Base-by-base conservation (phyloP, 768 basidiomycete species). In the Mycena belliarum region DNA sequence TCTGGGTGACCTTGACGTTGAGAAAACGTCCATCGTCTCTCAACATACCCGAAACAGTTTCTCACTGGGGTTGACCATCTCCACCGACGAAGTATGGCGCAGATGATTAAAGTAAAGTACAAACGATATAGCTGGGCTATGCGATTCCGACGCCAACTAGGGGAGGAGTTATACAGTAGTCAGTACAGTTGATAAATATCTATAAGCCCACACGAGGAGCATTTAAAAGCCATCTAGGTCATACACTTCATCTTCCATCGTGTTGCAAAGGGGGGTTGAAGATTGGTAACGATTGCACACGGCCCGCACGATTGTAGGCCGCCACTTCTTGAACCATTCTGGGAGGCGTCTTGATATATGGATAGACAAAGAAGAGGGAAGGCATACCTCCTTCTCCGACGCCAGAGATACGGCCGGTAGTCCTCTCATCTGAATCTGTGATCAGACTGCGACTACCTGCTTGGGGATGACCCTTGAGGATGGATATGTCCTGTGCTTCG, bases 251-350 rank as follows among this genome's bases (percentile, higher is more conserved):
- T 59, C 61, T 21, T 63, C 66, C 20, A 41, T 63, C 18, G 57
- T 65, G 40, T 52, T 65, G 40, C 69, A 68, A 18, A 73, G 66
- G 1, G 72, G 74, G 16, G 68, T 70, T 9, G 72, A 68, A 4
- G 80, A 79, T 48, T 75, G 76, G 61, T 80, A 73, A 20, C 76
- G 73, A 50, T 68, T 70, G 6, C 73, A 59, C 2, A 92, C 89
- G 0, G 83, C 84, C 23, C 82, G 77, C 41, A 75, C 75, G 52
- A 95, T 90, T 1, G 83, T 76, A 24, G 75, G 76, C 65, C 93
- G 88, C 90, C 92, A 93, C 51, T 75, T 76, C 68, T 78, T 80
- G 69, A 92, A 88, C 91, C 91, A 95, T 60, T 87, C 82, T 63
- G 35, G 15, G n/a, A n/a, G 24, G 20, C 3, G 12, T 25, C 29